Evolutionary conservation across 805 yeast species (phyloP), one percentile per base, ranked within the genome.

Genomic region (Wickerhamomyces sydowiorum): DNA sequence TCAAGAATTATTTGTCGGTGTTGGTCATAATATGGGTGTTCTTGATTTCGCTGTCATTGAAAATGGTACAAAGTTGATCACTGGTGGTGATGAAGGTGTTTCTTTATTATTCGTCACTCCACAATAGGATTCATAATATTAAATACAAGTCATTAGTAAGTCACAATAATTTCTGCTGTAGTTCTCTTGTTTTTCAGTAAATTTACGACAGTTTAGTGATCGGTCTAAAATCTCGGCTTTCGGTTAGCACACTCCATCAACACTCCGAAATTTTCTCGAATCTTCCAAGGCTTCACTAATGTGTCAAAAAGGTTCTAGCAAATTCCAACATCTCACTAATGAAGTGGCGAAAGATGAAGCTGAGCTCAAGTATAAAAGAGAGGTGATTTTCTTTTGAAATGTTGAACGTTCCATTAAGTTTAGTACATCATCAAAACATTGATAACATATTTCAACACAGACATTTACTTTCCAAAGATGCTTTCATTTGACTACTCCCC

Each of bases 21-120:
- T 79, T 32, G 99, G 99, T 19, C 99, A 93, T 62, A 85, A 84
- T 63, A 86, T 86, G 85, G 98, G 98, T 48, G 81, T 93, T 17
- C 72, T 93, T 49, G 97, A 88, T 54, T 91, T 93, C 59, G 80
- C 83, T 17, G 57, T 82, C 34, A 76, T 80, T 43, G 80, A 77
- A 32, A 66, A 75, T 36, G 91, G 88, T 22, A 72, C 74, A 39
- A 80, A 82, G 59, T 56, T 93, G 36, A 73, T 89, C 29, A 87
- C 97, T 18, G 99, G 96, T 13, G 97, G 97, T 49, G 99, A 93
- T 61, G 99, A 93, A 63, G 96, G 96, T 51, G 96, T 93, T 25
- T 78, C 95, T 12, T 69, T 91, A 49, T 76, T 91, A 10, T 89
- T 80, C 53, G 10, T n/a, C n/a, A 29, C 39, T 5, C 24, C 31